A percentile compares a stretch with the other conserved stretches of the same genome.
phyloP scores from a whole-genome alignment of 768 basidiomycete genomes.

The Mycena chlorophos region DNA sequence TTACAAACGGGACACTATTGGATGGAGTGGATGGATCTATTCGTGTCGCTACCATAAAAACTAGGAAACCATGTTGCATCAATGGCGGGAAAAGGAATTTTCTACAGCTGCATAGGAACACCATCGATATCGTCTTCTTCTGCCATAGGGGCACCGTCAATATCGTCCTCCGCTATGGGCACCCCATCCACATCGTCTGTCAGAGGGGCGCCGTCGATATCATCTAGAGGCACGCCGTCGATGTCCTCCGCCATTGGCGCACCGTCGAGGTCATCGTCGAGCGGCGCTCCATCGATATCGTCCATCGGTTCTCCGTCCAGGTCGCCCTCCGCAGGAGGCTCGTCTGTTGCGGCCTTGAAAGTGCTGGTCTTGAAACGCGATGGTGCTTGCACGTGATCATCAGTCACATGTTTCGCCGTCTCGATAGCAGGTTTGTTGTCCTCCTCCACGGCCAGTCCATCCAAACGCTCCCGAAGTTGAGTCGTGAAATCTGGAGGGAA shows the following conservation, averaged over 20 bases:
- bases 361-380: slow-evolving; percentile 77
- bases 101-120: slow-evolving; percentile 43
- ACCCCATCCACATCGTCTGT: slow-evolving; percentile 39
- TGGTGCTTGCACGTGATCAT: slow-evolving; percentile 33
- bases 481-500: slow-evolving; percentile 85
- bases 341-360: slow-evolving; percentile 68
- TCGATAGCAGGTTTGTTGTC: slow-evolving; percentile 28
- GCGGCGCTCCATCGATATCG: slow-evolving; percentile 38
- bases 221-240: slow-evolving; percentile 42
- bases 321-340: slow-evolving; percentile 25
- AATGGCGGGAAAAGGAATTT: no score
- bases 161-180: slow-evolving; percentile 39
- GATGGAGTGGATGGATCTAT: not conserved
- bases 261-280: slow-evolving; percentile 55
- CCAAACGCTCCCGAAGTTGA: slow-evolving; percentile 71
- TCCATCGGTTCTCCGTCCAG: slow-evolving; percentile 39
- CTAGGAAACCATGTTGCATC: not conserved
- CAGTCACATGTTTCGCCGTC: slow-evolving; percentile 28
- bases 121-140: slow-evolving; percentile 43
- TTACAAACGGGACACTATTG: not conserved
- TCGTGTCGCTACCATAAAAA: slow-evolving; percentile 5
- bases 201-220: slow-evolving; percentile 41
- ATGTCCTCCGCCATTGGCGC: slow-evolving; percentile 39
- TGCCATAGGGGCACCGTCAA: slow-evolving; percentile 48
- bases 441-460: slow-evolving; percentile 48